These are phyloP conservation scores for Vairimorpha apis DNA, from an alignment of 371 early-diverging fungal genomes.

Conservation along the genomic window DNA sequence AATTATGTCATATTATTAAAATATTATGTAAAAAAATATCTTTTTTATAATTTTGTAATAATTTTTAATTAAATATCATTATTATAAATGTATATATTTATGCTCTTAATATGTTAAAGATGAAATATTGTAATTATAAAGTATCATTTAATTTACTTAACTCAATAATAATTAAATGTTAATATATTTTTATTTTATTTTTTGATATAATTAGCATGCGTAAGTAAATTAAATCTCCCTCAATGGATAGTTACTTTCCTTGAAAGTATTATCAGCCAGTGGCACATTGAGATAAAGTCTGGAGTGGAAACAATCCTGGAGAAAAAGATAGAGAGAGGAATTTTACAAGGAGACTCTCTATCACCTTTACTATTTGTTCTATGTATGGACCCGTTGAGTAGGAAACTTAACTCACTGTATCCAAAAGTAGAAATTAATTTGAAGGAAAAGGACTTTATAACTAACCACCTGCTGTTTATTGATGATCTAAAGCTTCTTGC, in stretches of 20 bases:
- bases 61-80: too few species aligned
- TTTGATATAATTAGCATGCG: neutral
- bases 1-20: too few species aligned
- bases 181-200: too few species aligned
- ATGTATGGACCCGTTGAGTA: slow-evolving; percentile 32
- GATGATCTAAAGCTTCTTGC: neutral
- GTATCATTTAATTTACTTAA: too few species aligned
- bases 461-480: neutral
- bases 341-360: slow-evolving; percentile 23
- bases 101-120: too few species aligned
- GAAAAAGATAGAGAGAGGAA: slow-evolving; percentile 8
- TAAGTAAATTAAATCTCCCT: neutral
- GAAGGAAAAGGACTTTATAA: neutral
- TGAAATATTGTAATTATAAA: too few species aligned
- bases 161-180: too few species aligned
- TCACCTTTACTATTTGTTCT: slow-evolving; percentile 24
- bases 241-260: slow-evolving; percentile 1
- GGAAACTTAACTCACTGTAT: slow-evolving; percentile 6
- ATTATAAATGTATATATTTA: too few species aligned
- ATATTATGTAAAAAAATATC: too few species aligned
- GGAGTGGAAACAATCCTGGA: neutral
- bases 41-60: too few species aligned
- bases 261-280: neutral
- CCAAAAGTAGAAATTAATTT: slow-evolving; percentile 8
- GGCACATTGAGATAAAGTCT: neutral